Conservation (phyloP, 257 asterid species). For the Vinca minor region DNA sequence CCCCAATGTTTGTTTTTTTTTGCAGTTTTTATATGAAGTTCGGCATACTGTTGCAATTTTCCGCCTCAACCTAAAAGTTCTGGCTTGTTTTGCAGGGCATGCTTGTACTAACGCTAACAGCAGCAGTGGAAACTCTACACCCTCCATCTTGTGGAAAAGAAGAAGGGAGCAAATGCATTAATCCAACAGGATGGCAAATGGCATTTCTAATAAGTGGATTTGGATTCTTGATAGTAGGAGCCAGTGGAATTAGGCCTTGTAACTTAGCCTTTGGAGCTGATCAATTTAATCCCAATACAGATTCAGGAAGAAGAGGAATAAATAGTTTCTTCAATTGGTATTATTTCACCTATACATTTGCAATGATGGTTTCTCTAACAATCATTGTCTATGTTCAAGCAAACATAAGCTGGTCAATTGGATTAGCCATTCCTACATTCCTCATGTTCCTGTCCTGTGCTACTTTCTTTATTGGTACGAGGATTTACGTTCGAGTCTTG, state of each 20-base stretch:
- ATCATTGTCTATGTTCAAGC: conserved; percentile 33
- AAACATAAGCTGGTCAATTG: conserved; percentile 27
- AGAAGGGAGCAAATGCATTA: conserved; percentile 9
- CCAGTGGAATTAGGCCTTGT: conserved; percentile 36
- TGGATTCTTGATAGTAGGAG: conserved; percentile 20
- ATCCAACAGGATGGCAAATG: conserved; percentile 23
- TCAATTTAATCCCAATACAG: conserved; percentile 31
- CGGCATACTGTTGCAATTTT: too few species aligned
- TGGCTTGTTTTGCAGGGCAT: conserved; percentile 19
- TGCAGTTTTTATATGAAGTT: too few species aligned
- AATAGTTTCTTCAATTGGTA: conserved; percentile 36
- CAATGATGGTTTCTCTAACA: conserved; percentile 27
- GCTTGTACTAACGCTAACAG: conserved; percentile 29
- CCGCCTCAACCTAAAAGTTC: too few species aligned
- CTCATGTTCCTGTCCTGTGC: conserved; percentile 27
- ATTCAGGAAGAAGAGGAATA: conserved; percentile 28
- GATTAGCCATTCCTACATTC: conserved; percentile 28
- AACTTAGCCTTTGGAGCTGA: conserved; percentile 36
- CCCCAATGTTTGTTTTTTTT: too few species aligned
- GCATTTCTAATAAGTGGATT: conserved; percentile 19
- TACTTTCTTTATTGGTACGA: conserved; percentile 21
- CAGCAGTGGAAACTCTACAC: conserved; percentile 21
- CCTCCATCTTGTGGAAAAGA: conserved; percentile 23
- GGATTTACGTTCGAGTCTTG: conserved; percentile 21
- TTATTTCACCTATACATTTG: conserved; percentile 28